Percentiles rank a stretch among this genome's conserved stretches.
These are phyloP conservation scores for Elsinoe perseae DNA, from an alignment of 2,329 filamentous ascomycete species.

Conservation along the genomic window DNA sequence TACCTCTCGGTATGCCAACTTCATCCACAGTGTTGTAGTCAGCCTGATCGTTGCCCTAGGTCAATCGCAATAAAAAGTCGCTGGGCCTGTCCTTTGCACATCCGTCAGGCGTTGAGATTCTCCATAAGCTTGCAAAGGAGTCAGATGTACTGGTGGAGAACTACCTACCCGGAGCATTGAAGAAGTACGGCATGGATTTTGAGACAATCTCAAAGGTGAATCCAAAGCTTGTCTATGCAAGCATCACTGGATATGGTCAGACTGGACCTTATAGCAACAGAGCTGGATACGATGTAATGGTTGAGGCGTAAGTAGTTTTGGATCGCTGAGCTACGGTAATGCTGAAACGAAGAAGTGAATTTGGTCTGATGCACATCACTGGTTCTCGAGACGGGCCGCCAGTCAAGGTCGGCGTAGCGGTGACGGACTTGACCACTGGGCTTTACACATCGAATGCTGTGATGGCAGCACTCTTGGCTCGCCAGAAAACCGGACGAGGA, in stretches of 20 bases:
- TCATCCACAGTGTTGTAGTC: not conserved
- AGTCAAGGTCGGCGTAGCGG: conserved; percentile 94
- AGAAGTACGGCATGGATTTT: conserved; percentile 89
- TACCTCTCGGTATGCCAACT: conserved; percentile 66
- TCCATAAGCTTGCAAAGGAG: conserved; percentile 74
- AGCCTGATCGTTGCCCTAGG: conserved; percentile 42
- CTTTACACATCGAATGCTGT: conserved; percentile 92
- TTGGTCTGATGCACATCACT: conserved; percentile 98
- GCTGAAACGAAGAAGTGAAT: conserved; percentile 47
- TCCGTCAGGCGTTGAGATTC: conserved; percentile 70
- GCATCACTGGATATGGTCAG: conserved; percentile 94
- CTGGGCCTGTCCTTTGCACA: conserved; percentile 86
- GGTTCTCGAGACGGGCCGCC: conserved; percentile 79
- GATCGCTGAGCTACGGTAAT: conserved; percentile 17
- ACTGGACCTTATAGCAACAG: conserved; percentile 81
- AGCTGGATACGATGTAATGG: conserved; percentile 98
- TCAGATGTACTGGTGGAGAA: conserved; percentile 96
- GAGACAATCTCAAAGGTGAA: conserved; percentile 73
- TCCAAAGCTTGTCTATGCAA: conserved; percentile 81
- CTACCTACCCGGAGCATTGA: conserved; percentile 80
- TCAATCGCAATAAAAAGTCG: conserved; percentile 96
- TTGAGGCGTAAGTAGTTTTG: conserved; percentile 59
- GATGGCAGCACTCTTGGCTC: conserved; percentile 80
- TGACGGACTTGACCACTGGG: conserved; percentile 91
- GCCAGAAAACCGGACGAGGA: conserved; percentile 66